These are phyloP conservation scores for Debaryomyces psychrophilus DNA, from an alignment of 1,139 yeast genomes.

Conservation along the genomic window DNA sequence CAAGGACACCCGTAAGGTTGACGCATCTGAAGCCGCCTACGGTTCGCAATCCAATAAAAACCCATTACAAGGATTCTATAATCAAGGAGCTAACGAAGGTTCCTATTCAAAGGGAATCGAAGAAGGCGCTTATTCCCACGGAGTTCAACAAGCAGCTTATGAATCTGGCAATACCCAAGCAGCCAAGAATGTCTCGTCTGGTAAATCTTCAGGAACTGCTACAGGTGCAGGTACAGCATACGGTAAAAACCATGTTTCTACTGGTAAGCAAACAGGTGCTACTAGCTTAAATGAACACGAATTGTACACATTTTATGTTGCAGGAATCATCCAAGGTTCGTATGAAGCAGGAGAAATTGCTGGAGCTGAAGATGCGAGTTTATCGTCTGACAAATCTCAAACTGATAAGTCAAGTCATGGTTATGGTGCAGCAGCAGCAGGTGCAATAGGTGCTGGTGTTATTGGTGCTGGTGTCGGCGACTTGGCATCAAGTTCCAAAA, in stretches of 20 bases:
- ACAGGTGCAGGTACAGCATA: constrained; percentile 12
- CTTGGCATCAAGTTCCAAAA: not conserved
- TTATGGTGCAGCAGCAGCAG: constrained; percentile 1
- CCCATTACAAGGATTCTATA: not conserved
- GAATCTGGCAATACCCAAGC: constrained; percentile 5
- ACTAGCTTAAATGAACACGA: not conserved
- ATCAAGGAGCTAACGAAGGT: not conserved
- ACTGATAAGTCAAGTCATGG: not conserved
- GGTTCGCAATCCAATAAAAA: not conserved
- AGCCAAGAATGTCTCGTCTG: not conserved
- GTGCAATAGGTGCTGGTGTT: constrained; percentile 8
- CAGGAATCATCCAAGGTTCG: constrained; percentile 8
- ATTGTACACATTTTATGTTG: constrained; percentile 3
- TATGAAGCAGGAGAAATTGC: constrained; percentile 7
- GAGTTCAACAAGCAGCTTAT: not conserved
- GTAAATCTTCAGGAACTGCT: constrained; percentile 13
- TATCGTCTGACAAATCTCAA: not conserved
- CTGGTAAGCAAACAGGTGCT: not conserved
- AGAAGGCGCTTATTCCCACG: constrained; percentile 1
- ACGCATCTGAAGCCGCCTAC: not conserved
- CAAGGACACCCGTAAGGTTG: not conserved
- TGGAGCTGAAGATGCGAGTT: constrained; percentile 9
- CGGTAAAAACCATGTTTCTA: not conserved
- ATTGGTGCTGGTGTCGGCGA: constrained; percentile 5
- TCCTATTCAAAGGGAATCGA: not conserved